Conservation (phyloP, 2,329 filamentous ascomycete genomes). For the Fusarium napiforme region DNA sequence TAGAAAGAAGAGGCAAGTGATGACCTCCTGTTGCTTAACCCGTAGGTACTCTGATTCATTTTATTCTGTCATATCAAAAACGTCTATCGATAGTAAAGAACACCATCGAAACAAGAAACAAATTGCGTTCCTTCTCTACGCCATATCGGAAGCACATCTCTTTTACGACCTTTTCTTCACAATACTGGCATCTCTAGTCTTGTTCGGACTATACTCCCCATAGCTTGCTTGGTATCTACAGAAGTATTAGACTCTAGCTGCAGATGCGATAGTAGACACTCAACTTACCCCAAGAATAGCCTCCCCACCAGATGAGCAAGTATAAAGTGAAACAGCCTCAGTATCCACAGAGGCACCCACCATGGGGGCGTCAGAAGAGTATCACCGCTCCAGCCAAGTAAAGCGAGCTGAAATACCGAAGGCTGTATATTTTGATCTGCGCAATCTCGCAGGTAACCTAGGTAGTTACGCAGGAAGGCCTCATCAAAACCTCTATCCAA, state of each 20-base stretch:
- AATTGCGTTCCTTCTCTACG: neutral
- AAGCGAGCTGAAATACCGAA: neutral
- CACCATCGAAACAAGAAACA: no score
- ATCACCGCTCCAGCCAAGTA: neutral
- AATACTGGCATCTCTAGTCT: accelerated
- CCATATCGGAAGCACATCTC: neutral
- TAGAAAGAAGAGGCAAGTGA: no score
- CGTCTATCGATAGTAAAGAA: no score
- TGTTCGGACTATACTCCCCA: neutral
- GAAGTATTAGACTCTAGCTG: accelerated
- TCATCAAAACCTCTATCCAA: neutral
- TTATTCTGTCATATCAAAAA: no score
- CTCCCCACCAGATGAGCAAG: neutral
- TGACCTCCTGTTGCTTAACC: no score
- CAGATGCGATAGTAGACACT: accelerated
- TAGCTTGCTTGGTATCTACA: neutral
- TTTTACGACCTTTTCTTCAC: neutral
- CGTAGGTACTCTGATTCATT: no score
- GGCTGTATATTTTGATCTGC: neutral
- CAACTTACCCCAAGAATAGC: neutral
- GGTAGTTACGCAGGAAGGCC: neutral
- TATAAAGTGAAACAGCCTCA: neutral
- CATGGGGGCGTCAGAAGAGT: neutral
- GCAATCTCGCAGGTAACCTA: neutral
- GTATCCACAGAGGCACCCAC: neutral